Base-by-base conservation (phyloP, 176 grass and related monocot species). In the Lolium rigidum region DNA sequence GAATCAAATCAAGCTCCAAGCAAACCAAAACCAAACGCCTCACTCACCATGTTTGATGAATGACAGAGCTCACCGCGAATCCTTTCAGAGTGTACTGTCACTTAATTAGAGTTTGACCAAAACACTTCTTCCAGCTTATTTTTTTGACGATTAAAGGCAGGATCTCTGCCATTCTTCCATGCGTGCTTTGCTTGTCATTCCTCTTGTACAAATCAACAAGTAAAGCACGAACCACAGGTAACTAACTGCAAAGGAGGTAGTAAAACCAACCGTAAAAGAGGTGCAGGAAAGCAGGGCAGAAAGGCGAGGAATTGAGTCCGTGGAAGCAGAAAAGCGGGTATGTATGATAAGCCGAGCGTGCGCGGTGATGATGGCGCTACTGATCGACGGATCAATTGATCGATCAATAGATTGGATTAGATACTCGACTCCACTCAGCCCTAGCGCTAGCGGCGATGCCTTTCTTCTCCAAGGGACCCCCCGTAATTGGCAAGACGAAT, bases 291-390 rank as follows among this genome's bases (percentile, higher is more conserved):
- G 76, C 17, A 46, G 68, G 41, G 70, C 46, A 89, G 85, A 89
- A 89, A 87, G 87, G 67, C 26, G 21, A 70, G 2, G 66, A 35
- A 35, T 35, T 87, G 56, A 80, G 79, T 86, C 78, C 37, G 28
- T 12, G 50, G 49, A 50, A 73, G 81, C 49, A 64, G 63, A 76
- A 89, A 63, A 87, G 82, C 31, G 31, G 31, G 31, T 35, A 35
- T 35, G 31, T 3, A 35, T 43, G 91, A 90, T 90, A 79, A 85
- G 85, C 76, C 43, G 64, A 14, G 80, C 10, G 61, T 50, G 62
- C 37, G 80, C 46, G 18, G 20, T 56, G 74, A 87, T 84, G 54
- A 61, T 75, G 72, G 72, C 47, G 13, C 71, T 74, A 63, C 64
- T 82, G 71, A 83, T 37, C 62, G 63, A 44, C 14, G 9, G 12